phyloP scores from a whole-genome alignment of 1,284 basidiomycete genomes.

The Malassezia cuniculi region DNA sequence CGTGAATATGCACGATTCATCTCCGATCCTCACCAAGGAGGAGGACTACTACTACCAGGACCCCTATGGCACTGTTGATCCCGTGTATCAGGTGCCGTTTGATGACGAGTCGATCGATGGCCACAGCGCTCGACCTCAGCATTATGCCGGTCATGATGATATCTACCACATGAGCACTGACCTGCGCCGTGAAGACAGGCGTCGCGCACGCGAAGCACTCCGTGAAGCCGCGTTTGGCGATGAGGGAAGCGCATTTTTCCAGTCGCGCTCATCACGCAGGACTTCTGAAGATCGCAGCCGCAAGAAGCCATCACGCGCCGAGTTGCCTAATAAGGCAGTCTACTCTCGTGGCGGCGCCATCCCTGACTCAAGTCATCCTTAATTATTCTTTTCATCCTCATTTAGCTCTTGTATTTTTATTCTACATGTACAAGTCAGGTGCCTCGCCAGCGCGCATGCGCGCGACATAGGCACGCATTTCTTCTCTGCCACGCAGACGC shows the following conservation, averaged over 20 bases:
- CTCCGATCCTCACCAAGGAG: too few species aligned
- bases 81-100: background rate
- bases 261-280: background rate
- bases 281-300: too few species aligned
- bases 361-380: too few species aligned
- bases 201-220: conserved; percentile 9
- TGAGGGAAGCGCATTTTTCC: background rate
- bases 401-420: too few species aligned
- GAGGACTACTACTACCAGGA: background rate
- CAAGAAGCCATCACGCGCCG: too few species aligned
- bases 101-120: background rate
- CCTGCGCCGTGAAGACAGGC: too few species aligned
- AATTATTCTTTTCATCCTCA: too few species aligned
- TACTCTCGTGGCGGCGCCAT: too few species aligned
- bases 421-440: too few species aligned
- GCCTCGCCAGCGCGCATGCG: too few species aligned
- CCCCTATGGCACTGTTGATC: background rate
- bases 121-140: background rate
- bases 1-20: too few species aligned
- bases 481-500: conserved; percentile 23
- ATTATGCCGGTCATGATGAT: conserved; percentile 3
- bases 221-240: conserved; percentile 3
- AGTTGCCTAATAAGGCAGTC: too few species aligned
- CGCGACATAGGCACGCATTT: conserved; percentile 16
- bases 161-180: background rate